phyloP scores from a whole-genome alignment of 495 filamentous ascomycete genomes.

The Chlorociboria aeruginascens region DNA sequence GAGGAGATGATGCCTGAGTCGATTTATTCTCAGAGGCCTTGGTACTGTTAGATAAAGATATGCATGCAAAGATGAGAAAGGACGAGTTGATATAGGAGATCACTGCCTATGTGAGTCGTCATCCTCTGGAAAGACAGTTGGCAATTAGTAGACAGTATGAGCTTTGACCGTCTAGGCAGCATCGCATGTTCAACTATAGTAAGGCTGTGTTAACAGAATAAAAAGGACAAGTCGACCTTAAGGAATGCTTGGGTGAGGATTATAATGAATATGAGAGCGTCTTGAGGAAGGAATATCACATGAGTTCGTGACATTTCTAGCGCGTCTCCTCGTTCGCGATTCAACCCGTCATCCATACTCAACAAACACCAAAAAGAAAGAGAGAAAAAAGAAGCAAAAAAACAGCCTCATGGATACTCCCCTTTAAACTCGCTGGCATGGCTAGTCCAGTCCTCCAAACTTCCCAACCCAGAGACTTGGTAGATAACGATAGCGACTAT shows the following conservation, averaged over 20 bases:
- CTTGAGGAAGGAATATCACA: not conserved
- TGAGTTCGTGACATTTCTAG: not conserved
- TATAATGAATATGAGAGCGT: not conserved
- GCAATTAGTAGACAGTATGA: not conserved
- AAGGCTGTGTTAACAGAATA: not conserved
- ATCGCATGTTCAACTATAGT: too few species aligned
- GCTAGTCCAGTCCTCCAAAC: conserved; percentile 10
- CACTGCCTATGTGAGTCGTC: not conserved
- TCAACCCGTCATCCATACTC: not conserved
- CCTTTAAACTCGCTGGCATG: conserved; percentile 6
- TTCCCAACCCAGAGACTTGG: not conserved
- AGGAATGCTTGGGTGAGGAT: not conserved
- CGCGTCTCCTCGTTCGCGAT: not conserved
- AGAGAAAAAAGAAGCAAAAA: too few species aligned
- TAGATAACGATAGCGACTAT: conserved; percentile 48
- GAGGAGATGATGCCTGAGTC: not conserved
- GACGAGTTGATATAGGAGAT: not conserved
- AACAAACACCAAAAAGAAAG: not conserved
- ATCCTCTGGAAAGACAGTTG: not conserved
- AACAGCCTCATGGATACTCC: not conserved
- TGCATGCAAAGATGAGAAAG: not conserved
- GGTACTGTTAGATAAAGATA: not conserved
- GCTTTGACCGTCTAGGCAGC: not conserved
- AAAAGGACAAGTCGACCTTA: not conserved
- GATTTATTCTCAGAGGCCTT: not conserved